Evolutionary conservation across 2,329 filamentous ascomycete species (phyloP), one percentile per base, ranked within the genome.

Genomic region (Xylariaceae sp.): DNA sequence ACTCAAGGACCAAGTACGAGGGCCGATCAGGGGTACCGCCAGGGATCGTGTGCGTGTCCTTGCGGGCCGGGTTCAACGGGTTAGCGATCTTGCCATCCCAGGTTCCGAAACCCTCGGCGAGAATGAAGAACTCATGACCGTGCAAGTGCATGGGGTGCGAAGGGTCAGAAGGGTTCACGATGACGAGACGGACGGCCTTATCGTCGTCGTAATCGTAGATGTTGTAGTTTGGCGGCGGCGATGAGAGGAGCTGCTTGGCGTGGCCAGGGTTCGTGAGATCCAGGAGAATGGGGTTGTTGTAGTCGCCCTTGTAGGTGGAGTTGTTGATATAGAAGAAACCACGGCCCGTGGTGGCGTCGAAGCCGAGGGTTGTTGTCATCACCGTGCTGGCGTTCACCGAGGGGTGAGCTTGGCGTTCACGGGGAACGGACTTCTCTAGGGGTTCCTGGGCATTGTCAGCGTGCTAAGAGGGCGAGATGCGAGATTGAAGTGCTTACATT

Each of bases 61-160:
- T 42, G 37, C 37, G 37, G 4, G 37, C 37, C 11, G 37, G 78
- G 61, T 81, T 82, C 53, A 70, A 59, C 3, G 39, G 42, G 35
- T 54, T 54, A 70, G 71, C 53, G 72, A 74, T 3, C 73, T 64
- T 17, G 58, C 58, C 35, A 60, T 68, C 15, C 54, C 54, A 53
- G 62, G 72, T n/a, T 9, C 52, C 52, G 3, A 15, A 2, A 5
- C 52, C 52, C 6, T 54, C 52, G 8, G 52, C 52, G 5, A 54
- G 18, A 3, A 45, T 18, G 39, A 42, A 54, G 23, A 54, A 54
- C 11, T 37, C 52, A 1, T 18, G 15, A 4, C 52, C 52, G 11
- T 54, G 52, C 4, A 54, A n/a, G 34, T 54, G 42, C 52, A 54
- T 54, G 2, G 18, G 44, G 18, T 54, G 39, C 37, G 45, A 15